These are phyloP conservation scores for Phellopilus nigrolimitatus DNA, from an alignment of 1,284 basidiomycete species.

Conservation along the genomic window DNA sequence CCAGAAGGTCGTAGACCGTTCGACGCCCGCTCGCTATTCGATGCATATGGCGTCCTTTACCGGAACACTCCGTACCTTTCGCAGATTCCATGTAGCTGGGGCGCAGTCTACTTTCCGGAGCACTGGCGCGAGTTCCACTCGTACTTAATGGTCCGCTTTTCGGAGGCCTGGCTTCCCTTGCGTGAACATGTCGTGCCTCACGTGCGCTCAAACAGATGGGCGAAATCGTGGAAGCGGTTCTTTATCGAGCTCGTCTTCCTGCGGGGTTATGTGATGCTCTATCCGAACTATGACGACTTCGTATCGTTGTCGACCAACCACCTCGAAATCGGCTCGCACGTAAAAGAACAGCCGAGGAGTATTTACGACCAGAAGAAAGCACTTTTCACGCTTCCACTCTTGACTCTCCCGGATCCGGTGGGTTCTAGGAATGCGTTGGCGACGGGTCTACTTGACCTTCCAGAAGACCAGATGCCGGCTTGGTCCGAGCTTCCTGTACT, in stretches of 20 bases:
- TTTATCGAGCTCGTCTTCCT: conserved; percentile 81
- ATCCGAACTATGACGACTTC: conserved; percentile 72
- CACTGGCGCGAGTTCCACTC: conserved; percentile 81
- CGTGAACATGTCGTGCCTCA: conserved; percentile 54
- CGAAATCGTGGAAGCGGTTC: conserved; percentile 79
- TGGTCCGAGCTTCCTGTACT: conserved; percentile 57
- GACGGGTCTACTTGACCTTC: conserved; percentile 53
- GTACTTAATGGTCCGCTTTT: conserved; percentile 65
- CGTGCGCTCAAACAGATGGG: conserved; percentile 76
- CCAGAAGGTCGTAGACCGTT: conserved; percentile 64
- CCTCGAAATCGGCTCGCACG: conserved; percentile 76
- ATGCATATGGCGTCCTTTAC: conserved; percentile 34
- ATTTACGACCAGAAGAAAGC: conserved; percentile 51
- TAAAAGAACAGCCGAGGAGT: conserved; percentile 51
- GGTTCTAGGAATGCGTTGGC: conserved; percentile 1
- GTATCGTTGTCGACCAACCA: conserved; percentile 80
- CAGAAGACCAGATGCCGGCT: conserved; percentile 46
- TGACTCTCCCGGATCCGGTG: conserved; percentile 38
- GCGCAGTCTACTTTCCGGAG: conserved; percentile 83
- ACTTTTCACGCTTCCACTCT: conserved; percentile 64
- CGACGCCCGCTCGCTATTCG: conserved; percentile 57
- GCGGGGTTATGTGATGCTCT: conserved; percentile 79
- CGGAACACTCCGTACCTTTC: conserved; percentile 70
- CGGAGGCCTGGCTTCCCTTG: conserved; percentile 40
- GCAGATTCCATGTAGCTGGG: conserved; percentile 84